Evolutionary conservation across 192 early-diverging fungal genomes (phyloP), one percentile per base, ranked within the genome.

Genomic region (Coemansia sp.): DNA sequence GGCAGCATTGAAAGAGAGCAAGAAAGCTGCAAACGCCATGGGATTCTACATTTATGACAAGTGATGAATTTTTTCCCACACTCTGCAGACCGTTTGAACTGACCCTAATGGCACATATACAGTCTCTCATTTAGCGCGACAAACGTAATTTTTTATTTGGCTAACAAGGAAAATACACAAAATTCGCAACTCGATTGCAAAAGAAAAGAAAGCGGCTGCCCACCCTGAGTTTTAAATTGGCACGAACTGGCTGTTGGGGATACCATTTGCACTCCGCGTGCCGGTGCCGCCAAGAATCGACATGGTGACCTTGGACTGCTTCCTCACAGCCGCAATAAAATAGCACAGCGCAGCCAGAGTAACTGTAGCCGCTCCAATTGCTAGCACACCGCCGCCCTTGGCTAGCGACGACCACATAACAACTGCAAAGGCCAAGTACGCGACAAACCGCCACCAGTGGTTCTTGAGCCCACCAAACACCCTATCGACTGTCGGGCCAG

Each of bases 391-490:
- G 35, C 76, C 71, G 65, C 68, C 63, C 53, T 76, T 68, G 7
- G 82, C 68, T 59, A 84, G 58, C 58, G 82, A 84, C 40, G 82
- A 68, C 82, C 82, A 84, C 76, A 79, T 84, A 30, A 84, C 68
- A 12, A 67, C 61, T 1, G 82, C 72, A 74, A 84, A 84, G n/a
- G 72, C 64, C 33, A 81, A 57, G 26, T 81, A 81, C 4, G 69
- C 66, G n/a, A 68, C 29, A 64, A 75, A 75, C 63, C 79, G 69
- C 59, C 70, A 66, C 79, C 79, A 81, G 61, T 81, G 79, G 66
- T 75, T 81, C 63, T 75, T 75, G 52, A 81, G 58, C 10, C 66
- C 72, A 28, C 63, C 66, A 30, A 81, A 70, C 23, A 40, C 63
- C 28, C 64, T 63, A 61, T 81, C 67, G 23, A 81, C 75, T 35